Conservation (phyloP, 345 rosid genomes). For the Moricandia moricandioides region DNA sequence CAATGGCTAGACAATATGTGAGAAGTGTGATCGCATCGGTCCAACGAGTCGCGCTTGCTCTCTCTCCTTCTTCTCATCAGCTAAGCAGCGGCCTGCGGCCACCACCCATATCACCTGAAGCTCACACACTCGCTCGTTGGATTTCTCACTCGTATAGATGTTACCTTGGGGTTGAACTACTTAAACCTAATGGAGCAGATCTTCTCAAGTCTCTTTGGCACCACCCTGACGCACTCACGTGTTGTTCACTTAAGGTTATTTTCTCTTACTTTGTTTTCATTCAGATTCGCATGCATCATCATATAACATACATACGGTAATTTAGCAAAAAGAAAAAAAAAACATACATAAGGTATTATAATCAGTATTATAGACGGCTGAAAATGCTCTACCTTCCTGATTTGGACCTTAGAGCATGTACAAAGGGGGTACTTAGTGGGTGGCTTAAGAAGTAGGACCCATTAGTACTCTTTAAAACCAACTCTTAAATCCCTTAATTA, state of each 20-base stretch:
- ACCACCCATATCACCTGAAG: constrained; percentile 82
- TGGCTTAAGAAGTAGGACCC: too few relatives aligned
- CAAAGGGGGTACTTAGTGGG: too few relatives aligned
- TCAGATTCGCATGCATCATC: background rate
- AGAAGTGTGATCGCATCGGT: constrained; percentile 85
- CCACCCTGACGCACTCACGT: constrained; percentile 81
- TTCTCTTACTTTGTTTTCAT: constrained; percentile 4
- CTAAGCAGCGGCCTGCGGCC: constrained; percentile 54
- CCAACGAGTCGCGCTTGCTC: constrained; percentile 94
- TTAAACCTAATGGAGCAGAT: constrained; percentile 70
- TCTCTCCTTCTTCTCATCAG: constrained; percentile 74
- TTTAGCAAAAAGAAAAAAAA: too few relatives aligned
- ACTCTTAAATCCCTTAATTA: too few relatives aligned
- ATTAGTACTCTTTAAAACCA: too few relatives aligned
- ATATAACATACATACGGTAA: background rate
- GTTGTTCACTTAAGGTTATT: constrained; percentile 78
- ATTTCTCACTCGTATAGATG: constrained; percentile 81
- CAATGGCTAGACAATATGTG: constrained; percentile 92
- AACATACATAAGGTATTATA: background rate
- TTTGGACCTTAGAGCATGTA: background rate
- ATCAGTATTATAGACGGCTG: background rate
- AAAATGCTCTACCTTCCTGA: background rate
- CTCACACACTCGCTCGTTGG: constrained; percentile 90
- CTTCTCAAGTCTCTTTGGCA: constrained; percentile 84
- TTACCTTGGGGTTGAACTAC: constrained; percentile 77